Percentiles rank a stretch among this genome's conserved stretches.
Evolutionary conservation across 257 asterid genomes (phyloP).

Genomic region (Linaria vulgaris): DNA sequence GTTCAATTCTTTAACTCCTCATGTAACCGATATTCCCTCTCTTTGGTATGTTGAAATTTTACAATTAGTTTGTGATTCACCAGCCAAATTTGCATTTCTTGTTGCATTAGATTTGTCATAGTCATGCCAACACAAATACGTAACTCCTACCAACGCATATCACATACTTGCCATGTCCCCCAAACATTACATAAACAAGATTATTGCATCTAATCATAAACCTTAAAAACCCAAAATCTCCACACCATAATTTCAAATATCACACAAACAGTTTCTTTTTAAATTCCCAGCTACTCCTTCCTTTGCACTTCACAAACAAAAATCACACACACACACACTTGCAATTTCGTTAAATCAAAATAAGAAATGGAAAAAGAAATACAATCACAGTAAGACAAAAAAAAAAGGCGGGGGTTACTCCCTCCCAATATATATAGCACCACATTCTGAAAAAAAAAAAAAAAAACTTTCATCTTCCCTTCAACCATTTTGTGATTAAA

Average conservation of each 20-base stretch:
- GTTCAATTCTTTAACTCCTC: too few relatives aligned
- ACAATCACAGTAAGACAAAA: background rate
- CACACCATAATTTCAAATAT: background rate
- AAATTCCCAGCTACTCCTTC: background rate
- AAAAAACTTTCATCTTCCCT: background rate
- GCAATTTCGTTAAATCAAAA: background rate
- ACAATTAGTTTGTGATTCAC: constrained; percentile 7
- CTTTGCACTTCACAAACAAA: constrained; percentile 7
- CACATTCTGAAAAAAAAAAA: background rate
- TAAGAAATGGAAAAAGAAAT: too few relatives aligned
- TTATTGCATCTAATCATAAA: background rate
- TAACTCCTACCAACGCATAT: constrained; percentile 23
- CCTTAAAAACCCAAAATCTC: background rate
- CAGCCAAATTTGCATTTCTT: constrained; percentile 15
- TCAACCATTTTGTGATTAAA: constrained; percentile 1
- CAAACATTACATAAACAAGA: background rate
- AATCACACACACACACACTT: background rate
- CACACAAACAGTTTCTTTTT: background rate
- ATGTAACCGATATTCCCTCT: too few relatives aligned
- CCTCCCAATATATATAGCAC: constrained; percentile 2
- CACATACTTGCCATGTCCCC: constrained; percentile 12
- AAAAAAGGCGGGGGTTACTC: background rate
- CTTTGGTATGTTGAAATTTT: too few relatives aligned
- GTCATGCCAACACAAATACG: constrained; percentile 19
- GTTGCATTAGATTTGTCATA: constrained; percentile 13